Base-by-base conservation (phyloP, 495 filamentous ascomycete species). In the Parmelia sp. region DNA sequence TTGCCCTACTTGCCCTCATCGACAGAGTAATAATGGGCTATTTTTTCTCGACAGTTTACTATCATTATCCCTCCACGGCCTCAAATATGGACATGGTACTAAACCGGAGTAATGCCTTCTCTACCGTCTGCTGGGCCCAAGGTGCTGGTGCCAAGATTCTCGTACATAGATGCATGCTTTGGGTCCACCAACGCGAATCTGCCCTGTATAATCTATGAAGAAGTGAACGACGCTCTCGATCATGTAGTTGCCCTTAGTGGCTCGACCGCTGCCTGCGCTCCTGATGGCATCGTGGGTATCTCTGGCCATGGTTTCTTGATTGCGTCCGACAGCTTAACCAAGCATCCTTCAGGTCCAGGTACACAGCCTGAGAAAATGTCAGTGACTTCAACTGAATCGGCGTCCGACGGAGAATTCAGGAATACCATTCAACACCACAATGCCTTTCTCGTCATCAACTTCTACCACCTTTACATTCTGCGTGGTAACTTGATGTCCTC, bases 381-480 rank as follows among this genome's bases (percentile, higher is more conserved):
- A 69, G 64, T 65, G 15, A 59, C 1, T 29, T 44, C 21, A 39
- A 35, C 21, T 14, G 45, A 36, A 36, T 7, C 23, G 19, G 67
- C 23, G 35, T n/a, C n/a, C n/a, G 19, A 29, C 21, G 35, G 12
- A 2, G 27, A 29, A 29, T 10, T n/a, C n/a, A n/a, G 42, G 36
- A 15, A 77, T 66, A 86, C 88, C 94, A 74, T 89, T 90, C 55
- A 98, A 83, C 61, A 97, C 87, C 56, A 98, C 85, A 66, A 96
- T 83, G 14, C 94, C 93, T 71, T 90, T 86, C 71, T 87, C 86
- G 63, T 84, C 80, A 76, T 97, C 90, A 42, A 96, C 88, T 78
- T 89, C 86, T 70, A 98, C 76, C 60, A 98, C 86, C 76, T 89
- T 90, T 67, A 96, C 75, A 73, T 95, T 95, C 80, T 97, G 92